phyloP scores from a whole-genome alignment of 306 rosid genomes.

The Spatholobus suberectus region DNA sequence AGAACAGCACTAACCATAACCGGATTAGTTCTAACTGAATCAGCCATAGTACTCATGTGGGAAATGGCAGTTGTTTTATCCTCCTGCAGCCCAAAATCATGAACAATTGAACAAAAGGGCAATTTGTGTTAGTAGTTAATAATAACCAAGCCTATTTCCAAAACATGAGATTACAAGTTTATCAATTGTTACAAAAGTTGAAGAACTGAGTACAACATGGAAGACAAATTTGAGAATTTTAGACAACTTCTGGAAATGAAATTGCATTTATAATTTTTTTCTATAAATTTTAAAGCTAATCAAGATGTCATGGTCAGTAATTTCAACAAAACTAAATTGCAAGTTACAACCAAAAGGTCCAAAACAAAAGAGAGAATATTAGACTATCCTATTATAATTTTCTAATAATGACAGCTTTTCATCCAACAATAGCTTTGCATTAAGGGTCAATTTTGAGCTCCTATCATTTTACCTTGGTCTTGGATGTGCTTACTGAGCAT shows the following conservation, averaged over 20 bases:
- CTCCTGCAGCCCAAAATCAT: slow-evolving; percentile 61
- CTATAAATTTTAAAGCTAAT: slow-evolving; percentile 5
- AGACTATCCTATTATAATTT: too few species aligned
- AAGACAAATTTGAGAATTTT: slow-evolving; percentile 10
- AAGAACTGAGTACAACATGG: slow-evolving; percentile 6
- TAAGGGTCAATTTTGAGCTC: background rate
- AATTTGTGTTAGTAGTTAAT: slow-evolving; percentile 16
- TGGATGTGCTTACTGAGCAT: background rate
- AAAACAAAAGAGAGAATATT: too few species aligned
- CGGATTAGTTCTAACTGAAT: slow-evolving; percentile 64
- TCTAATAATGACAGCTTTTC: too few species aligned
- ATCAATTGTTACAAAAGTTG: slow-evolving; percentile 12
- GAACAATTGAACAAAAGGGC: slow-evolving; percentile 17
- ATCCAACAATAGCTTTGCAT: too few species aligned
- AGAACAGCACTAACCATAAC: slow-evolving; percentile 68
- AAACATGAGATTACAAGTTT: slow-evolving; percentile 19
- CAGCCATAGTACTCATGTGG: slow-evolving; percentile 60
- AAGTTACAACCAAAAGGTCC: too few species aligned
- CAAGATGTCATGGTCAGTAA: background rate
- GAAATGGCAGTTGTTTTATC: slow-evolving; percentile 68
- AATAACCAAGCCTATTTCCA: slow-evolving; percentile 8
- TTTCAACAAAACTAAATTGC: background rate
- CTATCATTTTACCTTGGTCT: background rate
- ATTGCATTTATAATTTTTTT: background rate
- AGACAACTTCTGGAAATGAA: slow-evolving; percentile 4